Percentiles rank a stretch among this genome's conserved stretches.
phyloP scores from a whole-genome alignment of 2,329 filamentous ascomycete genomes.

The Phialocephala subalpina region DNA sequence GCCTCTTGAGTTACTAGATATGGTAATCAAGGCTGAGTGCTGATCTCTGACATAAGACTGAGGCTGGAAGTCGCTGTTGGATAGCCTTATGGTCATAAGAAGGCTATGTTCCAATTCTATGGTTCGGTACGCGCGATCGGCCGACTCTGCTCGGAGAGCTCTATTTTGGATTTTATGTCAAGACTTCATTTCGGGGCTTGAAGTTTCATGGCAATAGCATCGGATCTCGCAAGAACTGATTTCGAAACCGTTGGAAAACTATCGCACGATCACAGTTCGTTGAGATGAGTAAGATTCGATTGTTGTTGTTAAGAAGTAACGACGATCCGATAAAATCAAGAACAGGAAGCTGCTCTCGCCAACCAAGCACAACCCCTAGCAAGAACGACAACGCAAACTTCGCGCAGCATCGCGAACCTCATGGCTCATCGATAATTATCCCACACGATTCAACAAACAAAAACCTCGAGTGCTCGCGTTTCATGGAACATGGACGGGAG shows the following conservation, averaged over 20 bases:
- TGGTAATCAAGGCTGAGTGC: conserved; percentile 5
- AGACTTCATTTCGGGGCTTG: background rate
- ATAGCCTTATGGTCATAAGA: background rate
- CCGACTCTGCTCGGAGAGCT: background rate
- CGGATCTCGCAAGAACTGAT: background rate
- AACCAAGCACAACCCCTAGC: background rate
- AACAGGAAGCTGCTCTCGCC: background rate
- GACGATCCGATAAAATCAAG: background rate
- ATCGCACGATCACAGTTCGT: background rate
- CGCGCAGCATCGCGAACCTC: no score
- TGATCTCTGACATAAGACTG: conserved; percentile 10
- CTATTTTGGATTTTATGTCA: conserved; percentile 9
- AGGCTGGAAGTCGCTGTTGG: background rate
- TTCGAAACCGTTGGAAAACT: background rate
- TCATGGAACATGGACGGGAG: no score
- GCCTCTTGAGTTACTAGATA: background rate
- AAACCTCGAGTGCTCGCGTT: no score
- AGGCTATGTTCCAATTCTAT: background rate
- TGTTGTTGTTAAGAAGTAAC: background rate
- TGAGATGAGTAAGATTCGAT: conserved; percentile 1
- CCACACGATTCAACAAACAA: no score
- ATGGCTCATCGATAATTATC: background rate
- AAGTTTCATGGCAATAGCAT: background rate
- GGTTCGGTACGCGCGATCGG: no score
- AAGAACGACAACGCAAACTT: no score